phyloP scores from a whole-genome alignment of 768 basidiomycete genomes.

The Pisolithus orientalis region DNA sequence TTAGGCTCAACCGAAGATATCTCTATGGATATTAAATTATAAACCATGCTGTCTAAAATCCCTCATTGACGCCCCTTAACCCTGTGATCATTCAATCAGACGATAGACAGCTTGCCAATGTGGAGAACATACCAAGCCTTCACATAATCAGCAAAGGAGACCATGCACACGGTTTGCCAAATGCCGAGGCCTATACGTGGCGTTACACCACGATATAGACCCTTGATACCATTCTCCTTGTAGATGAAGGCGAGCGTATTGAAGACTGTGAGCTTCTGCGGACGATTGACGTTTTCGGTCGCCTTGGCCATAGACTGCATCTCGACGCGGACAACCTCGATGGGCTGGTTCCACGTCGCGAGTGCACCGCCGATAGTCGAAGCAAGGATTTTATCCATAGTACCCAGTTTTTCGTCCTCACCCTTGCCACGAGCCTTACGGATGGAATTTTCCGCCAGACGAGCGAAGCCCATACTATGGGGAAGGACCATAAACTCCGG shows the following conservation, averaged over 20 bases:
- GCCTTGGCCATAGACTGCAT: conserved; percentile 99
- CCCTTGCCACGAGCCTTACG: conserved; percentile 71
- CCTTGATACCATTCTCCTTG: conserved; percentile 92
- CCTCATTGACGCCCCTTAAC: conserved; percentile 39
- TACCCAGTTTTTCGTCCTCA: conserved; percentile 66
- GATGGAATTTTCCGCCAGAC: conserved; percentile 80
- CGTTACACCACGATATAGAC: conserved; percentile 94
- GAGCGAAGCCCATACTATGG: conserved; percentile 90
- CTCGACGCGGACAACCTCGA: conserved; percentile 97
- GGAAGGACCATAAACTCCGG: conserved; percentile 5
- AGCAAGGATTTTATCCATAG: conserved; percentile 81
- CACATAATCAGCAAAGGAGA: conserved; percentile 94
- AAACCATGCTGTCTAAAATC: conserved; percentile 2
- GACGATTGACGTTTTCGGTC: conserved; percentile 65
- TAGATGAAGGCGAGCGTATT: conserved; percentile 95
- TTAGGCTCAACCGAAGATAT: background rate
- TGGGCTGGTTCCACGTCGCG: conserved; percentile 99
- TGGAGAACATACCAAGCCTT: conserved; percentile 59
- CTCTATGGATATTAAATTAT: conserved; percentile 14
- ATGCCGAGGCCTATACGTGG: conserved; percentile 94
- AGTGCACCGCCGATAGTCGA: conserved; percentile 91
- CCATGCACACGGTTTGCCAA: conserved; percentile 99
- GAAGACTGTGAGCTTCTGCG: conserved; percentile 85
- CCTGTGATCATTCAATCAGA: conserved; percentile 30
- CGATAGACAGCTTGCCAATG: background rate